phyloP scores from a whole-genome alignment of 495 filamentous ascomycete genomes.

The Hyaloscypha bicolor region DNA sequence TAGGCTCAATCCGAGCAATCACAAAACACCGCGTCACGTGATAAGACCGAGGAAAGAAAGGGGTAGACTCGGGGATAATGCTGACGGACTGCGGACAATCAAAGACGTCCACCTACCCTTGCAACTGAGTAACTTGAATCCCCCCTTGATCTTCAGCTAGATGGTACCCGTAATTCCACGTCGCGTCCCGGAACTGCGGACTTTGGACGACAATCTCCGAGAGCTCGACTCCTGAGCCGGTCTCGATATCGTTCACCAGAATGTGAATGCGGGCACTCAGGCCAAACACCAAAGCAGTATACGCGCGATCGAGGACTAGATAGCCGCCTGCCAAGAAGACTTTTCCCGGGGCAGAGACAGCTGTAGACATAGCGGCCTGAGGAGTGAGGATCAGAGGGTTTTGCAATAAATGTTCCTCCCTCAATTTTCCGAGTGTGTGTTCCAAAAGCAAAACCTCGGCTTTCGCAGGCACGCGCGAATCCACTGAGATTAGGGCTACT shows the following conservation, averaged over 20 bases:
- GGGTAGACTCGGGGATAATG: slow-evolving; percentile 7
- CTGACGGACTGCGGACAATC: neutral
- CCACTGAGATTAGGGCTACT: neutral
- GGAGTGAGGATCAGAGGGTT: neutral
- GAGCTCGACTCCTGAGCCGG: slow-evolving; percentile 57
- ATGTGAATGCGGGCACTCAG: slow-evolving; percentile 93
- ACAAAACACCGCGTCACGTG: slow-evolving; percentile 9
- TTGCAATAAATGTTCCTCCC: slow-evolving; percentile 1
- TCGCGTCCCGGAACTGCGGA: slow-evolving; percentile 84
- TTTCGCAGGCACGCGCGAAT: neutral
- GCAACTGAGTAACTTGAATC: slow-evolving; percentile 73
- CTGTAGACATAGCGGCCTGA: slow-evolving; percentile 37
- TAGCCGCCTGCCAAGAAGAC: slow-evolving; percentile 94
- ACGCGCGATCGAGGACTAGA: slow-evolving; percentile 85
- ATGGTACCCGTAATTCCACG: slow-evolving; percentile 83
- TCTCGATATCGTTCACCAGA: slow-evolving; percentile 65
- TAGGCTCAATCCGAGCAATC: neutral
- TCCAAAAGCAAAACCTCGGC: neutral
- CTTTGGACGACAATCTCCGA: slow-evolving; percentile 81
- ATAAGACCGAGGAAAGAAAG: slow-evolving; percentile 18
- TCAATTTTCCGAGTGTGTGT: slow-evolving; percentile 13
- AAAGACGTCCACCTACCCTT: slow-evolving; percentile 61
- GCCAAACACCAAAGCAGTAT: slow-evolving; percentile 90
- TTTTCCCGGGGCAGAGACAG: slow-evolving; percentile 93
- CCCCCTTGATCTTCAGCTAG: slow-evolving; percentile 70